Evolutionary conservation across 2,329 filamentous ascomycete species (phyloP).

Genomic region (Calonectria ilicicola): DNA sequence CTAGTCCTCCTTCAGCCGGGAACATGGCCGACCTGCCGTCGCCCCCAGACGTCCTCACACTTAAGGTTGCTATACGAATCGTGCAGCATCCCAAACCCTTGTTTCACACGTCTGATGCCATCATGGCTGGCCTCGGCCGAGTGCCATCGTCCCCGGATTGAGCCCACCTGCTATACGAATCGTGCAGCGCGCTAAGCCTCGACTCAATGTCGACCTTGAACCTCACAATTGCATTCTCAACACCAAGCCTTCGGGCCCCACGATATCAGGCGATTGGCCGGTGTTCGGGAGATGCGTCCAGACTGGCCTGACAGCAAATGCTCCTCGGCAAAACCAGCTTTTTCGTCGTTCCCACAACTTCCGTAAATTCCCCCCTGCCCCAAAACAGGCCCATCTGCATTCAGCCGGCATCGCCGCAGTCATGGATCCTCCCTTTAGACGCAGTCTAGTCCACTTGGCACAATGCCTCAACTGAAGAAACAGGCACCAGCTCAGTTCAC

Average conservation of each 20-base stretch:
- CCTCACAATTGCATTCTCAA: background rate
- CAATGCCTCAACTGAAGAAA: background rate
- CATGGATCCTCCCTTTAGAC: background rate
- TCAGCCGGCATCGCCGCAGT: background rate
- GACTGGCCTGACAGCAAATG: background rate
- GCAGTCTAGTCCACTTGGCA: background rate
- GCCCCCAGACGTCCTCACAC: background rate
- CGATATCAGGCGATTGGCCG: background rate
- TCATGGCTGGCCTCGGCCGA: background rate
- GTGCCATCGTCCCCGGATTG: conserved; percentile 8
- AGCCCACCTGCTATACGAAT: conserved; percentile 22
- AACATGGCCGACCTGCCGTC: background rate
- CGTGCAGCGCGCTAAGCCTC: conserved; percentile 22
- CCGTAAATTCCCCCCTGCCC: background rate
- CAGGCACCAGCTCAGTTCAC: background rate
- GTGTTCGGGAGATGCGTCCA: background rate
- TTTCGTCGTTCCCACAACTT: background rate
- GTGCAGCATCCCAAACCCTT: conserved; percentile 14
- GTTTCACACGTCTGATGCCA: background rate
- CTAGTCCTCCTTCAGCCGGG: background rate
- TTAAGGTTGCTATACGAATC: conserved; percentile 25
- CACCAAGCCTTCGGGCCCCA: background rate
- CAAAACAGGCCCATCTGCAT: background rate
- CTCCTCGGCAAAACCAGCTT: background rate
- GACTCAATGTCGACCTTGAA: background rate